These are phyloP conservation scores for Colletotrichum sp. DNA, from an alignment of 2,329 filamentous ascomycete species.

Conservation along the genomic window DNA sequence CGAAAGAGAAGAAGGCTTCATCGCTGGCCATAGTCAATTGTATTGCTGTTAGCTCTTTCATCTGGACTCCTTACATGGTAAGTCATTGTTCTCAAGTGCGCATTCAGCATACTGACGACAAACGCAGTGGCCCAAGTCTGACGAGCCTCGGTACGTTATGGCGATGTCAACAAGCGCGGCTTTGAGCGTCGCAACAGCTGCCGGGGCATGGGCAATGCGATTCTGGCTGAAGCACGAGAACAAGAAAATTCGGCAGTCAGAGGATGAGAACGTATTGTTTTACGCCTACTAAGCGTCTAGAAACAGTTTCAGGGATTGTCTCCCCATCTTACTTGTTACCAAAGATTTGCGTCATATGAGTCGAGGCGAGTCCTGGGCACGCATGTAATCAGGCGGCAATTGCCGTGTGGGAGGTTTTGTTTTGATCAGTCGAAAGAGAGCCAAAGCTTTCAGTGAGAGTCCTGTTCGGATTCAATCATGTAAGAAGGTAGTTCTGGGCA, in stretches of 20 bases:
- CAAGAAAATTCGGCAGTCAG: constrained; percentile 24
- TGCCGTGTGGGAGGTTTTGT: neutral
- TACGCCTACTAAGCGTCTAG: constrained; percentile 11
- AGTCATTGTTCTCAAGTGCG: neutral
- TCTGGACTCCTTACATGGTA: constrained; percentile 23
- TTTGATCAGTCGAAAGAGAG: neutral
- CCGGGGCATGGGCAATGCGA: constrained; percentile 22
- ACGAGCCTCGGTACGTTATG: constrained; percentile 27
- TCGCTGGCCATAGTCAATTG: constrained; percentile 36
- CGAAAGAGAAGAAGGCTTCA: constrained; percentile 42
- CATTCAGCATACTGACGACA: neutral
- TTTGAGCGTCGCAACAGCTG: constrained; percentile 18
- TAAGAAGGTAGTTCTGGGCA: neutral
- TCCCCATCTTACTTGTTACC: no score
- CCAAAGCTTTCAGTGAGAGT: rapidly evolving
- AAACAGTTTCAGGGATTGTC: no score
- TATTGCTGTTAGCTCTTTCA: constrained; percentile 20
- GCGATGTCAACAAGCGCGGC: constrained; percentile 31
- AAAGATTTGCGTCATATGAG: no score
- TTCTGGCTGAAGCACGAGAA: constrained; percentile 25
- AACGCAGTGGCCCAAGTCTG: constrained; percentile 35
- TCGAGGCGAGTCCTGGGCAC: no score
- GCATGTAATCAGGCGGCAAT: neutral
- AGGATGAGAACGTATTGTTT: constrained; percentile 23
- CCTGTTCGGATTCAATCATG: neutral